These are phyloP conservation scores for Pseudocercospora crystallina DNA, from an alignment of 2,329 filamentous ascomycete species.

Conservation along the genomic window DNA sequence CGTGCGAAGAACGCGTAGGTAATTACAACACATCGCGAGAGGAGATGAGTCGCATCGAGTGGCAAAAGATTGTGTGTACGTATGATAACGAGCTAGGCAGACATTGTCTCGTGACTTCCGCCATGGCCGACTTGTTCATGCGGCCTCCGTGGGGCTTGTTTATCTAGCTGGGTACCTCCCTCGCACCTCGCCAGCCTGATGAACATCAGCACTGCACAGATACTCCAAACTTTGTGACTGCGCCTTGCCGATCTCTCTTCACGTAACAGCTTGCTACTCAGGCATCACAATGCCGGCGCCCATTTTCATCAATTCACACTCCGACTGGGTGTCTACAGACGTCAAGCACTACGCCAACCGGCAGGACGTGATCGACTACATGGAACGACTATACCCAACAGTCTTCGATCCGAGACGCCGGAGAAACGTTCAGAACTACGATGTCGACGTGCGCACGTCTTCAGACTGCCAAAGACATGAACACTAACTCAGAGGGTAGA, in stretches of 20 bases:
- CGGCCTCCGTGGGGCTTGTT: conserved; percentile 2
- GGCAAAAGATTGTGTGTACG: no score
- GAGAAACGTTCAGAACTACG: conserved; percentile 8
- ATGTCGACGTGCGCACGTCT: conserved; percentile 5
- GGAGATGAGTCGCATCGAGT: no score
- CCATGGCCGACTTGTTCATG: neutral
- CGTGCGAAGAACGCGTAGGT: no score
- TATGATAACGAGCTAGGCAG: neutral
- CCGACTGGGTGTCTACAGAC: conserved; percentile 5
- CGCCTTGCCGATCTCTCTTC: no score
- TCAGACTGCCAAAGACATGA: neutral
- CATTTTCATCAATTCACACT: conserved; percentile 6
- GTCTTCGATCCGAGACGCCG: neutral
- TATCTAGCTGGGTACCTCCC: neutral
- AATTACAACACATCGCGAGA: no score
- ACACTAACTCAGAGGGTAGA: neutral
- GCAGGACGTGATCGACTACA: conserved; percentile 8
- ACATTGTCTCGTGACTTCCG: neutral
- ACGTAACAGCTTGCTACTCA: neutral
- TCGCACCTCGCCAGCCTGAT: neutral
- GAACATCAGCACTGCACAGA: no score
- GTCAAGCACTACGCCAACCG: conserved; percentile 5
- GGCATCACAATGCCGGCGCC: neutral
- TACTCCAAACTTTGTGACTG: no score
- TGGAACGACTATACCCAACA: conserved; percentile 9